phyloP scores from a whole-genome alignment of 768 basidiomycete genomes.

The Cytidiella melzeri region DNA sequence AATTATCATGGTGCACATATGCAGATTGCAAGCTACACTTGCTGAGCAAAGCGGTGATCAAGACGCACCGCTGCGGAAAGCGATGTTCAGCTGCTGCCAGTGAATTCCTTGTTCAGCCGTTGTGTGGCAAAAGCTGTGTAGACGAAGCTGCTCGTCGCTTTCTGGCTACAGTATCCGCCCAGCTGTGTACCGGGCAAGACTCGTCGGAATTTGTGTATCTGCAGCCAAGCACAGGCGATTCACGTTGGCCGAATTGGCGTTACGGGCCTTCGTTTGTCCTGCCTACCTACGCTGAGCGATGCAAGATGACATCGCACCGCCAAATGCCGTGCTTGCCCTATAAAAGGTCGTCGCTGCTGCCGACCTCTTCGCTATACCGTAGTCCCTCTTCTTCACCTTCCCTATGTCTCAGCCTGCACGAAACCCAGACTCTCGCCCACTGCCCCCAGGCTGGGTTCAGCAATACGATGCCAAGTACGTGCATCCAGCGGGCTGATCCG shows the following conservation, averaged over 20 bases:
- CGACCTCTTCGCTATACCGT: not conserved
- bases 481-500: no score
- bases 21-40: no score
- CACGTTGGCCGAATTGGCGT: not conserved
- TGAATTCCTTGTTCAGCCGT: no score
- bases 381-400: conserved; percentile 10
- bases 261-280: not conserved
- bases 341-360: conserved; percentile 4
- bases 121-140: no score
- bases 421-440: conserved; percentile 43
- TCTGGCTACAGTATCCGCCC: no score
- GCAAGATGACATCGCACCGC: conserved; percentile 7
- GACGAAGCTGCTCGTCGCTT: no score
- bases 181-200: no score
- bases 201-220: not conserved
- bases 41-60: no score
- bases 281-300: conserved; percentile 1
- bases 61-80: no score
- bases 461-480: conserved; percentile 66
- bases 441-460: conserved; percentile 63
- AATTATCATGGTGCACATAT: no score
- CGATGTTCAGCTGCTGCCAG: no score
- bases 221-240: not conserved
- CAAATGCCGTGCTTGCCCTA: conserved; percentile 2
- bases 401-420: conserved; percentile 34